Evolutionary conservation across 805 yeast genomes (phyloP).

Genomic region (Blastobotrys parvus): DNA sequence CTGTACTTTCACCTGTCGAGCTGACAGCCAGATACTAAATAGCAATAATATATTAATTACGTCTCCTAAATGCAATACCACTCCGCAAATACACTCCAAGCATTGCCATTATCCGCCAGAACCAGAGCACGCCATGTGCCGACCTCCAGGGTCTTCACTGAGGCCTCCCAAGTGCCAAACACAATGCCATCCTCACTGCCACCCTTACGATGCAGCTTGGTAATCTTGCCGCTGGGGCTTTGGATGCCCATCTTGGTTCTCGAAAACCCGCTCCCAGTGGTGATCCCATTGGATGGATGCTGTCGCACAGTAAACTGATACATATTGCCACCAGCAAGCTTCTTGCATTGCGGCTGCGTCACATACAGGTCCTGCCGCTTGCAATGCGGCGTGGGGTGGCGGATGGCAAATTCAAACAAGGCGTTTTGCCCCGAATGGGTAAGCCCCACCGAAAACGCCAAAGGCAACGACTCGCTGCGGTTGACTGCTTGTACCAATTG

Average conservation of each 20-base stretch:
- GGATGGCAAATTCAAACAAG: slow-evolving; percentile 57
- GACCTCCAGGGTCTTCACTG: slow-evolving; percentile 53
- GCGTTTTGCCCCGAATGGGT: slow-evolving; percentile 60
- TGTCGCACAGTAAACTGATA: slow-evolving; percentile 60
- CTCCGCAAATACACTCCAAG: slow-evolving; percentile 87
- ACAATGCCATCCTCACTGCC: slow-evolving; percentile 32
- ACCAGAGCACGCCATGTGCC: slow-evolving; percentile 84
- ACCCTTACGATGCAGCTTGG: slow-evolving; percentile 46
- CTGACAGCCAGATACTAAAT: too few species aligned
- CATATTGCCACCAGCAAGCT: slow-evolving; percentile 45
- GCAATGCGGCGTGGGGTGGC: slow-evolving; percentile 64
- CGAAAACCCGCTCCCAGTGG: slow-evolving; percentile 31
- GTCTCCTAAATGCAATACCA: slow-evolving; percentile 57
- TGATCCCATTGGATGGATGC: slow-evolving; percentile 47
- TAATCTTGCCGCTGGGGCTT: slow-evolving; percentile 76
- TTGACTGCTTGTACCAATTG: slow-evolving; percentile 1
- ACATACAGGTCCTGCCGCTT: slow-evolving; percentile 71
- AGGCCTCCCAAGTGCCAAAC: slow-evolving; percentile 44
- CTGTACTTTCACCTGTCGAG: too few species aligned
- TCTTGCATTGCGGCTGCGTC: slow-evolving; percentile 71
- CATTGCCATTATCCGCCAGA: slow-evolving; percentile 62
- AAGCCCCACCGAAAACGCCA: slow-evolving; percentile 54
- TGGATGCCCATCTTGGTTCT: slow-evolving; percentile 61
- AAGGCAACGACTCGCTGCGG: slow-evolving; percentile 1
- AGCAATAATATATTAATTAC: too few species aligned